These are phyloP conservation scores for Byssochlamys sp. DNA, from an alignment of 2,329 filamentous ascomycete genomes.

Conservation along the genomic window DNA sequence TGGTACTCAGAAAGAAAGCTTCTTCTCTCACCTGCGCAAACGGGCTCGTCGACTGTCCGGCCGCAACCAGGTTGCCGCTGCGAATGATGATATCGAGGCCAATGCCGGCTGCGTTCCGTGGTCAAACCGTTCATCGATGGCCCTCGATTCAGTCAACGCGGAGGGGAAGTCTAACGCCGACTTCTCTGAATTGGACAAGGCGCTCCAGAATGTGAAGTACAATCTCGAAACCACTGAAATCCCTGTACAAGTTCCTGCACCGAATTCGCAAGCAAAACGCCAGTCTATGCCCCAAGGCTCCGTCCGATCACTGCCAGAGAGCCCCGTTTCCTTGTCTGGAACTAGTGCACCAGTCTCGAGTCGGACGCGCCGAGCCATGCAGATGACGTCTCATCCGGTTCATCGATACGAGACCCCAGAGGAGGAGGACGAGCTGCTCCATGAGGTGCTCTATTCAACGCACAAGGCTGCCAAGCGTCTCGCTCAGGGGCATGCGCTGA, in stretches of 20 bases:
- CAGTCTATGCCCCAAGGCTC: constrained; percentile 31
- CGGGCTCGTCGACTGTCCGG: constrained; percentile 85
- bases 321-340: constrained; percentile 16
- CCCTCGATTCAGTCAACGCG: constrained; percentile 53
- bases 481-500: constrained; percentile 36
- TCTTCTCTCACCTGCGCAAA: constrained; percentile 95
- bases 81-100: constrained; percentile 81
- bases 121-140: constrained; percentile 76
- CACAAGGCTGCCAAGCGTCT: constrained; percentile 65
- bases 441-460: constrained; percentile 74
- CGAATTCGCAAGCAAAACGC: constrained; percentile 21
- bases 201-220: constrained; percentile 51
- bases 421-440: constrained; percentile 89
- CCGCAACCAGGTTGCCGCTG: constrained; percentile 72
- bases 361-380: constrained; percentile 67
- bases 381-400: constrained; percentile 59
- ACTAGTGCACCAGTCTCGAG: constrained; percentile 55
- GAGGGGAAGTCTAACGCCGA: constrained; percentile 41
- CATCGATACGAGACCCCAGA: constrained; percentile 88
- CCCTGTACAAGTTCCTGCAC: constrained; percentile 26
- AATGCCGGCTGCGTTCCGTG: constrained; percentile 85
- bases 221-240: constrained; percentile 43
- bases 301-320: constrained; percentile 20
- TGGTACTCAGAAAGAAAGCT: constrained; percentile 79
- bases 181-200: constrained; percentile 52